Evolutionary conservation across 2,329 filamentous ascomycete genomes (phyloP).

Genomic region (Coleophoma crateriformis): DNA sequence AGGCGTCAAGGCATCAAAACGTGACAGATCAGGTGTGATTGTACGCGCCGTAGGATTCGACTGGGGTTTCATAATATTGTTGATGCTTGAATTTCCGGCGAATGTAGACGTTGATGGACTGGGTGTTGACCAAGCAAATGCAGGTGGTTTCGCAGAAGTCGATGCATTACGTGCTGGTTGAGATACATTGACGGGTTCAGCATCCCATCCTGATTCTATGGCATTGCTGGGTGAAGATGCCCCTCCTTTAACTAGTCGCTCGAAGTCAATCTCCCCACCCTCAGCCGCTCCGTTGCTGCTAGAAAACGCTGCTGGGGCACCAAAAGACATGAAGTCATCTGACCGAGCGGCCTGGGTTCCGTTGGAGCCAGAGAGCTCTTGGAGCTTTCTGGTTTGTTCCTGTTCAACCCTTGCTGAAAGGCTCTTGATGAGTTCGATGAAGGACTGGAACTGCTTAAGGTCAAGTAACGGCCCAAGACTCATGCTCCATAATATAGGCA

Average conservation of each 20-base stretch:
- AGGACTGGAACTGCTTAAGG: conserved; percentile 79
- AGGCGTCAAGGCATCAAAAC: conserved; percentile 50
- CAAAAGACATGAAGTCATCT: conserved; percentile 68
- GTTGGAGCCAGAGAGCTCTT: conserved; percentile 66
- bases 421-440: conserved; percentile 82
- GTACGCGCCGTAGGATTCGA: conserved; percentile 38
- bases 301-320: conserved; percentile 52
- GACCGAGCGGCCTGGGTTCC: conserved; percentile 42
- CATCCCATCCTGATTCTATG: conserved; percentile 47
- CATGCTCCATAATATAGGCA: conserved; percentile 89
- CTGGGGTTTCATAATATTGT: conserved; percentile 29
- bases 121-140: conserved; percentile 62
- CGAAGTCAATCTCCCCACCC: conserved; percentile 77
- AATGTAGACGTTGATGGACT: conserved; percentile 32
- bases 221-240: conserved; percentile 28
- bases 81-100: conserved; percentile 9
- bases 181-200: conserved; percentile 27
- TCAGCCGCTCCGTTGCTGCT: conserved; percentile 45
- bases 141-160: conserved; percentile 32
- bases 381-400: conserved; percentile 83
- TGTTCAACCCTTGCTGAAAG: conserved; percentile 77
- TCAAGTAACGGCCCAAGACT: conserved; percentile 85
- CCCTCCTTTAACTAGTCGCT: conserved; percentile 75
- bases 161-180: conserved; percentile 30
- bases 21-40: conserved; percentile 52